These are phyloP conservation scores for Aureobasidium sp. DNA, from an alignment of 2,329 filamentous ascomycete genomes.

Conservation along the genomic window DNA sequence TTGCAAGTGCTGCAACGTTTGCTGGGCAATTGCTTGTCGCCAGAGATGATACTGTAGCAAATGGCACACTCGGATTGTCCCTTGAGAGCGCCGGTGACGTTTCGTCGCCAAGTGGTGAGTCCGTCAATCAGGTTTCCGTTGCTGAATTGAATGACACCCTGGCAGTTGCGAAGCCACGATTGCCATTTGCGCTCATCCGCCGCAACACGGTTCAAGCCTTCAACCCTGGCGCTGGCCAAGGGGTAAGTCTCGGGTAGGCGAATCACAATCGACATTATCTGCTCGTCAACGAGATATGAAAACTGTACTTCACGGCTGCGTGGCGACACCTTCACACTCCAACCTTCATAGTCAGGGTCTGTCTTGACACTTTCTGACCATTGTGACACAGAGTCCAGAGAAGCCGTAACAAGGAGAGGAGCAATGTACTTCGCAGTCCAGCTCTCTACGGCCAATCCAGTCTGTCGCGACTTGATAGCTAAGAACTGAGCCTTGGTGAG, in stretches of 20 bases:
- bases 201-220: constrained; percentile 73
- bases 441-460: constrained; percentile 66
- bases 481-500: constrained; percentile 82
- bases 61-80: constrained; percentile 94
- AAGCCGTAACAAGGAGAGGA: constrained; percentile 57
- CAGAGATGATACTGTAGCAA: constrained; percentile 89
- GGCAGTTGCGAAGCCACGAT: constrained; percentile 78
- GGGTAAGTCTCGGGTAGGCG: constrained; percentile 75
- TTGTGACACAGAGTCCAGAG: constrained; percentile 58
- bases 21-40: constrained; percentile 81
- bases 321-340: constrained; percentile 64
- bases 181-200: constrained; percentile 91
- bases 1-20: constrained; percentile 90
- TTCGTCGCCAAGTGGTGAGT: constrained; percentile 74
- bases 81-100: constrained; percentile 80
- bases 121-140: constrained; percentile 86
- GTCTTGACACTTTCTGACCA: constrained; percentile 49
- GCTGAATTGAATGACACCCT: constrained; percentile 89
- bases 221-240: constrained; percentile 68
- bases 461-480: constrained; percentile 70
- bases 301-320: constrained; percentile 71
- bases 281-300: constrained; percentile 81
- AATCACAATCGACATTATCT: constrained; percentile 75
- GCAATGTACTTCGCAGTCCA: constrained; percentile 85
- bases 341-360: constrained; percentile 44